These are phyloP conservation scores for bread wheat (Triticum aestivum) DNA, from an alignment of 176 grass and related monocot species.

Conservation along the genomic window DNA sequence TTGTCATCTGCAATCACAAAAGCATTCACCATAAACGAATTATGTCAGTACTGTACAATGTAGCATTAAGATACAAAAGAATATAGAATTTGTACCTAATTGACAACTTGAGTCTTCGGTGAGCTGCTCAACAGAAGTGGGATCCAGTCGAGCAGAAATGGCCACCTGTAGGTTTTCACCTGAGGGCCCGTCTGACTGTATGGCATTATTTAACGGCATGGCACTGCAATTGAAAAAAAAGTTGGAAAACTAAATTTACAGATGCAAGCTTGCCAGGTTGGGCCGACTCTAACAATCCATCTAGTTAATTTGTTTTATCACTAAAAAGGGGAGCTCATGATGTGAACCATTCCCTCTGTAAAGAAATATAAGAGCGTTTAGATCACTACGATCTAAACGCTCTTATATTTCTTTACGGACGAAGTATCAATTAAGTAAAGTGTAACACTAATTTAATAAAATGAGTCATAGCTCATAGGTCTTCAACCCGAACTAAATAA, in stretches of 20 bases:
- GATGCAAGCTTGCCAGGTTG: not conserved
- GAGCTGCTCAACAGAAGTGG: not conserved
- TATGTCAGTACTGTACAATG: not conserved
- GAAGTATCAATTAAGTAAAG: no score
- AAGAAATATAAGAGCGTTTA: no score
- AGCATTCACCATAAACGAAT: slow-evolving; percentile 2
- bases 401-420: no score
- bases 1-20: slow-evolving; percentile 17
- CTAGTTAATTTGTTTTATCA: not conserved
- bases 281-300: not conserved
- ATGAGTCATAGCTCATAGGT: no score
- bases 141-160: not conserved
- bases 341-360: not conserved
- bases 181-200: slow-evolving; percentile 1
- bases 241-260: not conserved
- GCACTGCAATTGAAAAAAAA: not conserved
- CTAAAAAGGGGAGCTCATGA: not conserved
- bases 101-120: not conserved
- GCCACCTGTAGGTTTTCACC: not conserved
- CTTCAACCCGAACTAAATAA: no score
- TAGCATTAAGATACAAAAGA: not conserved
- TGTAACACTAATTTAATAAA: no score
- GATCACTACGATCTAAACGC: no score
- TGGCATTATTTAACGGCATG: not conserved
- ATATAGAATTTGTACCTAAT: not conserved